phyloP scores from a whole-genome alignment of 805 yeast species.

The Saccharomycopsis fodiens region DNA sequence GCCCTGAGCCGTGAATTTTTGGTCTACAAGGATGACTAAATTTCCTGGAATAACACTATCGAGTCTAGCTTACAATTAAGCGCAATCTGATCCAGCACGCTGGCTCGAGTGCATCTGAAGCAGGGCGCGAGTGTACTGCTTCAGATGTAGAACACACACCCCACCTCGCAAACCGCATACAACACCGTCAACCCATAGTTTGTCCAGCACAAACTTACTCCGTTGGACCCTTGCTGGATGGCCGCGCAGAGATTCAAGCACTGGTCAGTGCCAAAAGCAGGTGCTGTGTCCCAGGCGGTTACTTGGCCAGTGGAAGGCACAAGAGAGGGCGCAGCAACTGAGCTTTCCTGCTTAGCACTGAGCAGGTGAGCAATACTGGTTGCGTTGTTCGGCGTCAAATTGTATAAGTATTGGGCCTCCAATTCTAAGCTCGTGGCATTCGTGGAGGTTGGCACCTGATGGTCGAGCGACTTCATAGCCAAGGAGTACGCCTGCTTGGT shows the following conservation, averaged over 20 bases:
- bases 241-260: constrained; percentile 14
- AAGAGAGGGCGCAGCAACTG: not conserved
- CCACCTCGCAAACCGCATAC: constrained; percentile 18
- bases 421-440: not conserved
- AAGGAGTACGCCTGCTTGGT: not conserved
- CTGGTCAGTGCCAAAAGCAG: constrained; percentile 8
- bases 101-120: no score
- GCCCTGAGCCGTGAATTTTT: no score
- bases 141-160: constrained; percentile 13
- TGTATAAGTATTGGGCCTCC: not conserved
- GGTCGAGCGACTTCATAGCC: not conserved
- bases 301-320: not conserved
- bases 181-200: constrained; percentile 11
- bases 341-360: not conserved
- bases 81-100: no score
- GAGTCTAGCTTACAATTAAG: no score
- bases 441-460: not conserved
- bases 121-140: no score
- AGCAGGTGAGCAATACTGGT: not conserved
- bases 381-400: not conserved
- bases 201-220: constrained; percentile 15
- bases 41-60: no score
- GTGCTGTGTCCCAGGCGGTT: not conserved
- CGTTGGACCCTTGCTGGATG: constrained; percentile 8
- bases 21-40: no score